These are phyloP conservation scores for Termitomyces sp. DNA, from an alignment of 768 basidiomycete species.

Conservation along the genomic window DNA sequence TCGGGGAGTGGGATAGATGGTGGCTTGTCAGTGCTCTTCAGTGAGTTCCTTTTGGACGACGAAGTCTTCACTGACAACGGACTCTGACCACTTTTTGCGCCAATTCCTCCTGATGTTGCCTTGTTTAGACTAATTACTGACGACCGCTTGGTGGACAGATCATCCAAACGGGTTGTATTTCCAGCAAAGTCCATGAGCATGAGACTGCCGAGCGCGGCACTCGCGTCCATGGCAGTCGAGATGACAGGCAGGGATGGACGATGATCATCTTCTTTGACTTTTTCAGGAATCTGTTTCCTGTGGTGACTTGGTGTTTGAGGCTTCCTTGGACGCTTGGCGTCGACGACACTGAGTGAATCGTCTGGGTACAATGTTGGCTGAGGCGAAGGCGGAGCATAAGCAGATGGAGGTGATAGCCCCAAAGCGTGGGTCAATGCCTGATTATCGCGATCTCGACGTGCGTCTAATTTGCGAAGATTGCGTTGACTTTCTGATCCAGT, in stretches of 20 bases:
- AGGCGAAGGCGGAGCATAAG: slow-evolving; percentile 38
- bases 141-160: slow-evolving; percentile 7
- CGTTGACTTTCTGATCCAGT: slow-evolving; percentile 12
- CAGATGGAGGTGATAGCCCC: slow-evolving; percentile 30
- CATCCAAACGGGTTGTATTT: slow-evolving; percentile 3
- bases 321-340: slow-evolving; percentile 21
- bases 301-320: slow-evolving; percentile 11
- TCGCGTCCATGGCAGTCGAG: slow-evolving; percentile 32
- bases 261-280: slow-evolving; percentile 17
- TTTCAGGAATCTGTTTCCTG: slow-evolving; percentile 12
- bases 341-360: slow-evolving; percentile 62
- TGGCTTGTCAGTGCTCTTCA: slow-evolving; percentile 50
- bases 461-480: slow-evolving; percentile 33
- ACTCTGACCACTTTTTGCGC: not conserved
- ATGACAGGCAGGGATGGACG: slow-evolving; percentile 16
- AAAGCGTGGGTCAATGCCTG: slow-evolving; percentile 31
- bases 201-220: slow-evolving; percentile 47
- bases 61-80: not conserved
- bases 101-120: slow-evolving; percentile 13
- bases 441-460: slow-evolving; percentile 37
- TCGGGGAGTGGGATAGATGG: slow-evolving; percentile 81
- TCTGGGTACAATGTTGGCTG: slow-evolving; percentile 67
- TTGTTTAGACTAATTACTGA: slow-evolving; percentile 25
- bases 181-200: slow-evolving; percentile 56
- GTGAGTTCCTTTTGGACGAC: slow-evolving; percentile 1